Base-by-base conservation (phyloP, 768 basidiomycete species). In the Termitomyces titanicus region DNA sequence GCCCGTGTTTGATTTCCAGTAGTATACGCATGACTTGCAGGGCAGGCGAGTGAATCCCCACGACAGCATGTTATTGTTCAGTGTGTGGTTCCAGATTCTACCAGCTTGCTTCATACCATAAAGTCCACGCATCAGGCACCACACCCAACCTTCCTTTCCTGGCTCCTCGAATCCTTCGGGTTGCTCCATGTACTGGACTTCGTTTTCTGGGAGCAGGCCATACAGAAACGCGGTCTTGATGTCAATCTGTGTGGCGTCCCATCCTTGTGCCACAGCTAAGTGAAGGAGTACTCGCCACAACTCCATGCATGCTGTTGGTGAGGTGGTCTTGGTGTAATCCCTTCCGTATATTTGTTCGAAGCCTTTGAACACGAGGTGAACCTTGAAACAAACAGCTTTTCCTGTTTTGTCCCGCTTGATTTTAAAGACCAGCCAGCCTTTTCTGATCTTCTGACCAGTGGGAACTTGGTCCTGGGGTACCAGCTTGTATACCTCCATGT, bases 101-200 rank as follows among this genome's bases (percentile, higher is more conserved):
- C 72, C 67, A 2, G 62, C 64, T 56, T 78, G 77, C 44, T 74
- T 72, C 60, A 77, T 66, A 0, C 76, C 70, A 46, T 76, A 77
- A 0, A 77, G 55, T 1, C 65, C 61, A 12, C 62, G 42, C 37
- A 58, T 27, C 0, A 72, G 25, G 20, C 55, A 50, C 67, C 66
- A 69, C 4, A 72, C 59, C 46, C 61, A 62, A 5, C 47, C 45
- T 38, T 66, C 63, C 11, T 63, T 61, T 5, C 65, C 67, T 13
- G 27, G 29, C 17, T 68, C 63, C 35, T 63, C 56, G 35, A 67
- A 71, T 1, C 73, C 70, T 0, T 63, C 55, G 0, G 74, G 75
- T 43, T 73, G 68, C 22, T 51, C 47, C 42, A 57, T 56, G n/a
- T 51, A 56, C 11, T 35, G 34, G 15, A 35, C 34, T 15, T 35